These are phyloP conservation scores for Lipomyces yamadae DNA, from an alignment of 805 yeast genomes.

Conservation along the genomic window DNA sequence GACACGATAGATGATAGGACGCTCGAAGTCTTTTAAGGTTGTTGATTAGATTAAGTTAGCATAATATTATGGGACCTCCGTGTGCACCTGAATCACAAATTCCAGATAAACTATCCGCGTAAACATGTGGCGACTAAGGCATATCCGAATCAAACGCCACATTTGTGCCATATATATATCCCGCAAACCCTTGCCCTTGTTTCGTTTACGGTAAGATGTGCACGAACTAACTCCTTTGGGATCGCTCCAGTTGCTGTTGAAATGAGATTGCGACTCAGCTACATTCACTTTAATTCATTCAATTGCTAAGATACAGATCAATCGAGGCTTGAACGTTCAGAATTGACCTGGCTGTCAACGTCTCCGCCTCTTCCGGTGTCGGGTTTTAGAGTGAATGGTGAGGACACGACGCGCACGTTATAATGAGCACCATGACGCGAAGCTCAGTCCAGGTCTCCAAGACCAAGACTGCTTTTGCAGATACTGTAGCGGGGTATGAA, in stretches of 20 bases:
- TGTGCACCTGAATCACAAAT: too few species aligned
- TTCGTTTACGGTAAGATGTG: too few species aligned
- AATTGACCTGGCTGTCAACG: background rate
- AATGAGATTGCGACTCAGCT: too few species aligned
- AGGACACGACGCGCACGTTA: background rate
- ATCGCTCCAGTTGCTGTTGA: too few species aligned
- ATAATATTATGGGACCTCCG: too few species aligned
- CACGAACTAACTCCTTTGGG: background rate
- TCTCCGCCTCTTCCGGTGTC: background rate
- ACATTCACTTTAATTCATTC: background rate
- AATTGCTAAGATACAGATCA: background rate
- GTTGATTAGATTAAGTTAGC: too few species aligned
- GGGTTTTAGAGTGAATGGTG: background rate
- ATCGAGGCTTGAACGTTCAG: background rate
- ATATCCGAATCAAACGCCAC: too few species aligned
- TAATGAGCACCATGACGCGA: background rate
- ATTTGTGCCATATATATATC: too few species aligned
- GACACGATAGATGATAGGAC: background rate
- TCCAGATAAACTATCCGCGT: too few species aligned
- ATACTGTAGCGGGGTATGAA: constrained; percentile 27
- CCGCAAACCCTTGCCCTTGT: too few species aligned
- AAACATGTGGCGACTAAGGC: too few species aligned
- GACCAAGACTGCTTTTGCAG: constrained; percentile 18
- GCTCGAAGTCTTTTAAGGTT: background rate
- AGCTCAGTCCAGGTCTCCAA: background rate